Base-by-base conservation (phyloP, 2,329 filamentous ascomycete genomes). In the Verticillium nonalfalfae region DNA sequence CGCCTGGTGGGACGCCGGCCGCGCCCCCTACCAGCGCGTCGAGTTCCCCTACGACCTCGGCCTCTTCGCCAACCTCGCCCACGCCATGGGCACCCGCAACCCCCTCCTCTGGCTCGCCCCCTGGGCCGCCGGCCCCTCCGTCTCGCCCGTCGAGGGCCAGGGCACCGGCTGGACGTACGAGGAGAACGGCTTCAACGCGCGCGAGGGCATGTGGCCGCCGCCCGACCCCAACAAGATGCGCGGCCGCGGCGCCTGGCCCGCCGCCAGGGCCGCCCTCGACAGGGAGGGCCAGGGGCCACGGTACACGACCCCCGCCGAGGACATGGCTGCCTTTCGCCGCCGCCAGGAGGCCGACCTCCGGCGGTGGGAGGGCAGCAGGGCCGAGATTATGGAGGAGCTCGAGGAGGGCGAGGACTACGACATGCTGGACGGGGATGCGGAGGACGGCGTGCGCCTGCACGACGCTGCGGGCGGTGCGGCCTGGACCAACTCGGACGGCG, bases 21-120 rank as follows among this genome's bases (percentile, higher is more conserved):
- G n/a, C 3, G 72, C 77, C 61, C 64, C 87, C 2, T 75, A 78
- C 11, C 78, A 83, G 61, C 83, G 80, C 59, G 84, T 93, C 68
- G 90, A 94, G 72, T 95, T 92, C 67, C 91, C 91, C 0, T 95
- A 93, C 74, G 91, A 96, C 69, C 76, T 94, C 55, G 90, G 90
- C 58, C 78, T 95, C 67, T 92, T 85, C 76, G 72, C 77, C 39
- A 96, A 96, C 72, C 80, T 94, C 70, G 81, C 82, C 15, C 87
- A 91, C 70, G 89, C 87, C 15, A 93, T 95, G 89, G 90, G 90
- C 4, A 87, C 85, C 0, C 66, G 71, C 7, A 92, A 91, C 69
- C 68, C 84, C 0, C 65, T 92, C 0, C 71, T 81, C 7, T 95
- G 91, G 91, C 75, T 91, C 61, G 83, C 85, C 66, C 91, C 91